Evolutionary conservation across 2,329 filamentous ascomycete species (phyloP).

Genomic region (Phyllosticta ampelicida): DNA sequence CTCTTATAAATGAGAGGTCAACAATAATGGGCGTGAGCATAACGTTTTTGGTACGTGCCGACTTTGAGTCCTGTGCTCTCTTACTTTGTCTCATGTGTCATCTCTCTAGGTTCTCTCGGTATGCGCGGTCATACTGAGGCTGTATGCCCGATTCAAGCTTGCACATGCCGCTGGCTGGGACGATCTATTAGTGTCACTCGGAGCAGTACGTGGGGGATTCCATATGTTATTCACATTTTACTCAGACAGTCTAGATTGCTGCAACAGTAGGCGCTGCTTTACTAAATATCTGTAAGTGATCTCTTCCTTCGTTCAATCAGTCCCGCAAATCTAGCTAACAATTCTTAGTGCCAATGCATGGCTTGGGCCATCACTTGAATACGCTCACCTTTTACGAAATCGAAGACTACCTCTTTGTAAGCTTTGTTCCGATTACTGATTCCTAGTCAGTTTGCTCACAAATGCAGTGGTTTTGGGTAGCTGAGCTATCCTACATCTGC

Average conservation of each 20-base stretch:
- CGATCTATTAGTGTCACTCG: conserved; percentile 24
- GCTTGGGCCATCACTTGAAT: conserved; percentile 24
- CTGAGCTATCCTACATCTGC: conserved; percentile 21
- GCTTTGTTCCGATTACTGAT: background rate
- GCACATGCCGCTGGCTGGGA: conserved; percentile 26
- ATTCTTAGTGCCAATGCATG: conserved; percentile 22
- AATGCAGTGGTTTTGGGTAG: conserved; percentile 21
- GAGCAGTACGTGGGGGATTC: conserved; percentile 13
- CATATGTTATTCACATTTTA: background rate
- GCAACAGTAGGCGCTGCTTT: conserved; percentile 19
- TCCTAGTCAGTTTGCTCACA: background rate
- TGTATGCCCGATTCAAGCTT: conserved; percentile 5
- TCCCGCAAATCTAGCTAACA: background rate
- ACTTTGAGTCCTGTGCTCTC: too few relatives aligned
- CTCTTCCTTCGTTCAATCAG: background rate
- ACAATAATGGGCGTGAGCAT: background rate
- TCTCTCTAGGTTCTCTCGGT: background rate
- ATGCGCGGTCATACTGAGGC: background rate
- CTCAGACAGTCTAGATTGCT: conserved; percentile 14
- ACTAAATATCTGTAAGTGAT: conserved; percentile 22
- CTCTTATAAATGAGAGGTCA: background rate
- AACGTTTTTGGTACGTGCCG: background rate
- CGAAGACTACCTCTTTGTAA: conserved; percentile 23
- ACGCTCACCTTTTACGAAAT: conserved; percentile 14
- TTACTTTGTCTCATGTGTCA: background rate